phyloP scores from a whole-genome alignment of 2,329 filamentous ascomycete species.

The Rasamsonia emersonii region DNA sequence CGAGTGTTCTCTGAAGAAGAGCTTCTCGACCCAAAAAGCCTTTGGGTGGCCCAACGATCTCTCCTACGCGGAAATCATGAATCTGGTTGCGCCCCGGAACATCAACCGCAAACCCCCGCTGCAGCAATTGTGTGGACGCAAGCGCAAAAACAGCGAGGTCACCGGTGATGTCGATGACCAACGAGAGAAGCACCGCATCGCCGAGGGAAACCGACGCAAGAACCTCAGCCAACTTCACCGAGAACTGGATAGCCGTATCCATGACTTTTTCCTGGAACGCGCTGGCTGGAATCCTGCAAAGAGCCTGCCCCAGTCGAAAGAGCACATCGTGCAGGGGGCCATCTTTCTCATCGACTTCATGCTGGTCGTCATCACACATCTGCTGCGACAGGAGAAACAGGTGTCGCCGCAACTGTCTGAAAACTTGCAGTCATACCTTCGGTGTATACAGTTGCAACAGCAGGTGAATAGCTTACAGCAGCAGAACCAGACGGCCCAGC shows the following conservation, averaged over 20 bases:
- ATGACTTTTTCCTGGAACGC: constrained; percentile 30
- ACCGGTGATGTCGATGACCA: constrained; percentile 28
- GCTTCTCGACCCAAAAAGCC: constrained; percentile 21
- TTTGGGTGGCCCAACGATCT: constrained; percentile 27
- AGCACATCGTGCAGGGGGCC: constrained; percentile 31
- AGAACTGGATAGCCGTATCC: constrained; percentile 28
- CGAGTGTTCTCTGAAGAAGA: constrained; percentile 28
- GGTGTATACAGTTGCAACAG: constrained; percentile 32
- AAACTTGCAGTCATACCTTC: constrained; percentile 29
- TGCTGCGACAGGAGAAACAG: constrained; percentile 27
- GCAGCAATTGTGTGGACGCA: constrained; percentile 31
- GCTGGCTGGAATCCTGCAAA: constrained; percentile 34
- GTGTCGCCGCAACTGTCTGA: constrained; percentile 27
- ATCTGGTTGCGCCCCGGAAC: constrained; percentile 26
- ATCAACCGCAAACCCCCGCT: constrained; percentile 31
- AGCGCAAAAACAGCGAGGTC: constrained; percentile 27
- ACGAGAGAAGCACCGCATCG: constrained; percentile 32
- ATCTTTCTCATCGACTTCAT: constrained; percentile 32
- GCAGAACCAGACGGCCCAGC: constrained; percentile 26
- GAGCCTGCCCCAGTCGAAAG: constrained; percentile 32
- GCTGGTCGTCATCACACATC: constrained; percentile 26
- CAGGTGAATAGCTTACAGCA: constrained; percentile 25
- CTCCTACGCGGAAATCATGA: constrained; percentile 24
- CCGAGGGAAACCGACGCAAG: constrained; percentile 32
- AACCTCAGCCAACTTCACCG: constrained; percentile 32